These are phyloP conservation scores for Trichoderma semiorbis DNA, from an alignment of 2,329 filamentous ascomycete genomes.

Conservation along the genomic window DNA sequence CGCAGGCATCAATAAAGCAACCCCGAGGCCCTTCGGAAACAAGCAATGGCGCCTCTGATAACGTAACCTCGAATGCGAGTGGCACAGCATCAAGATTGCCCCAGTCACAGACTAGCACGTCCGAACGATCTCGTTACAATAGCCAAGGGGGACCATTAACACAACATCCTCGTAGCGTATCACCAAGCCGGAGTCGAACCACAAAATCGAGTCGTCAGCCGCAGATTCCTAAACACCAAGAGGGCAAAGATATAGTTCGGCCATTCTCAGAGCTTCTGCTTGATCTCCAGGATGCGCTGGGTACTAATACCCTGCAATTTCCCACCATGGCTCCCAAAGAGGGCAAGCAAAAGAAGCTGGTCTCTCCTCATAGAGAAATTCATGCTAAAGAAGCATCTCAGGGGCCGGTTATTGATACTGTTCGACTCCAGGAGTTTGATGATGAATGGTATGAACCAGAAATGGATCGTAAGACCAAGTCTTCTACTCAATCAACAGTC, in stretches of 20 bases:
- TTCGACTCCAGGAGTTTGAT: slow-evolving; percentile 57
- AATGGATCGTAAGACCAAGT: slow-evolving; percentile 45
- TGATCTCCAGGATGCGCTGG: background rate
- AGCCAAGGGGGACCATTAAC: background rate
- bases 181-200: background rate
- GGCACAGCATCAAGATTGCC: background rate
- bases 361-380: slow-evolving; percentile 32
- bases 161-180: background rate
- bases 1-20: background rate
- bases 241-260: background rate
- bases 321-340: background rate
- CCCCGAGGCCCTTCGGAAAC: background rate
- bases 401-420: slow-evolving; percentile 51
- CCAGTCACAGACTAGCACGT: background rate
- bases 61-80: background rate
- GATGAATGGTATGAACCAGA: slow-evolving; percentile 64
- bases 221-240: background rate
- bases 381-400: slow-evolving; percentile 53
- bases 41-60: background rate
- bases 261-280: background rate
- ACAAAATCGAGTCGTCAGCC: background rate
- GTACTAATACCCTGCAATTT: background rate
- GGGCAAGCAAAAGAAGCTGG: slow-evolving; percentile 20
- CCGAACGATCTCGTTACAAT: background rate
- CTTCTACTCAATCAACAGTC: slow-evolving; percentile 21